Conservation (phyloP, 1,284 basidiomycete species). For the Lignosus rhinocerotis region DNA sequence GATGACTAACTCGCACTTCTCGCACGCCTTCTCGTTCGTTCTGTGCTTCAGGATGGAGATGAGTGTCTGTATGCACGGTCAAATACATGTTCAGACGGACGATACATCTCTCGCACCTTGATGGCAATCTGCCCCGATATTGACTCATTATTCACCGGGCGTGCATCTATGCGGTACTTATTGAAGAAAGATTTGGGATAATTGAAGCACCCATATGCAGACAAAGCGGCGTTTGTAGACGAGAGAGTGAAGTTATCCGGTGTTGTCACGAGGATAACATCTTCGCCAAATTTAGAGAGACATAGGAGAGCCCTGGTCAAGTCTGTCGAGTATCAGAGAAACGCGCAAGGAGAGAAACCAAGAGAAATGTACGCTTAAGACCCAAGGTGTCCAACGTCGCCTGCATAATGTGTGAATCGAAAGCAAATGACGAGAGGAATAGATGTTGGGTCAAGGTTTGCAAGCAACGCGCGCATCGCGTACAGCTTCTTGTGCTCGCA, state of each 20-base stretch:
- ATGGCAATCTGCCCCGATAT: slow-evolving; percentile 60
- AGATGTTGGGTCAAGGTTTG: no score
- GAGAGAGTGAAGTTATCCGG: slow-evolving; percentile 62
- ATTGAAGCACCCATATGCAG: slow-evolving; percentile 79
- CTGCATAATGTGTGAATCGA: slow-evolving; percentile 40
- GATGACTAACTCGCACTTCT: slow-evolving; percentile 72
- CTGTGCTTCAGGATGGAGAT: slow-evolving; percentile 72
- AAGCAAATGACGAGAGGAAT: not conserved
- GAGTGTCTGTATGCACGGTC: slow-evolving; percentile 51
- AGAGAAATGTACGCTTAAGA: slow-evolving; percentile 46
- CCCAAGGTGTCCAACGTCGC: slow-evolving; percentile 45
- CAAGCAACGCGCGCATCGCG: no score
- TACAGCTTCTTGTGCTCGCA: no score
- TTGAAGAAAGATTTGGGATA: slow-evolving; percentile 70
- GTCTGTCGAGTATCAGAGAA: slow-evolving; percentile 42
- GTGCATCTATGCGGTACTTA: slow-evolving; percentile 51
- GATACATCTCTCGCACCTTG: slow-evolving; percentile 48
- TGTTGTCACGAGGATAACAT: slow-evolving; percentile 67
- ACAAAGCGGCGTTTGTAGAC: slow-evolving; percentile 73
- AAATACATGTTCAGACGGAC: not conserved
- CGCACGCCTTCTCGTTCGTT: slow-evolving; percentile 72
- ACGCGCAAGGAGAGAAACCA: slow-evolving; percentile 1
- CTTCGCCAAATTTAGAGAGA: slow-evolving; percentile 78
- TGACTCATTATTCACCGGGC: slow-evolving; percentile 13
- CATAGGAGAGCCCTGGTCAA: slow-evolving; percentile 73